Evolutionary conservation across 495 filamentous ascomycete genomes (phyloP).

Genomic region (Thozetella sp.): DNA sequence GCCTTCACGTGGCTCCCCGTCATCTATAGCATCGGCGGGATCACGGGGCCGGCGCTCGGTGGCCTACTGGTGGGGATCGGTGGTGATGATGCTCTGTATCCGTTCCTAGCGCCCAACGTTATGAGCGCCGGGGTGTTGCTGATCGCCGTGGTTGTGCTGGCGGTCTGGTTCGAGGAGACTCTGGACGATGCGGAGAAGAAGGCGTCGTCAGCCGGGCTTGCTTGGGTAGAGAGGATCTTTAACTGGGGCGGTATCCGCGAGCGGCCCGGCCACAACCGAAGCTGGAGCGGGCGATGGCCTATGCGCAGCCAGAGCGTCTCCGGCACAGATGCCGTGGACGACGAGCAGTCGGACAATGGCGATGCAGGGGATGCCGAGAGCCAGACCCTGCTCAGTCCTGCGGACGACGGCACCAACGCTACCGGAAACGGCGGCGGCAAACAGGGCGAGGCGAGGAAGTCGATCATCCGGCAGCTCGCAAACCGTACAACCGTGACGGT

Average conservation of each 20-base stretch:
- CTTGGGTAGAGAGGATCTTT: conserved; percentile 14
- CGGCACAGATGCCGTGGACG: conserved; percentile 37
- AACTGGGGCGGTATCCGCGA: conserved; percentile 5
- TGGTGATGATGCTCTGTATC: conserved; percentile 59
- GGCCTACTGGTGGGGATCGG: conserved; percentile 70
- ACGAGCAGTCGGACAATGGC: conserved; percentile 27
- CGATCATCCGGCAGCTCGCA: conserved; percentile 55
- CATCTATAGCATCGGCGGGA: conserved; percentile 89
- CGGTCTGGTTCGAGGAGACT: conserved; percentile 86
- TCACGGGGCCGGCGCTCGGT: conserved; percentile 90
- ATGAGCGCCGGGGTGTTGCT: conserved; percentile 70
- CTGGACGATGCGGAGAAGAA: conserved; percentile 66
- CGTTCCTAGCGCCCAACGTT: conserved; percentile 85
- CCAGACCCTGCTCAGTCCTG: conserved; percentile 17
- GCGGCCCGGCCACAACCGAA: conserved; percentile 1
- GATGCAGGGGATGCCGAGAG: conserved; percentile 19
- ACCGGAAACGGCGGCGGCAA: conserved; percentile 24
- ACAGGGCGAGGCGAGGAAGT: conserved; percentile 32
- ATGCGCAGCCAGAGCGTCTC: conserved; percentile 22
- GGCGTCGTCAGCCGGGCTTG: conserved; percentile 10
- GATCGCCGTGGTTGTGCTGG: conserved; percentile 71
- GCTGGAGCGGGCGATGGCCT: conserved; percentile 29
- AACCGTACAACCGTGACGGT: conserved; percentile 82
- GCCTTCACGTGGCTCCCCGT: conserved; percentile 93
- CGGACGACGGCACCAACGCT: conserved; percentile 17